phyloP scores from a whole-genome alignment of 352 stramenopile genomes.

The Phytophthora tentaculata region DNA sequence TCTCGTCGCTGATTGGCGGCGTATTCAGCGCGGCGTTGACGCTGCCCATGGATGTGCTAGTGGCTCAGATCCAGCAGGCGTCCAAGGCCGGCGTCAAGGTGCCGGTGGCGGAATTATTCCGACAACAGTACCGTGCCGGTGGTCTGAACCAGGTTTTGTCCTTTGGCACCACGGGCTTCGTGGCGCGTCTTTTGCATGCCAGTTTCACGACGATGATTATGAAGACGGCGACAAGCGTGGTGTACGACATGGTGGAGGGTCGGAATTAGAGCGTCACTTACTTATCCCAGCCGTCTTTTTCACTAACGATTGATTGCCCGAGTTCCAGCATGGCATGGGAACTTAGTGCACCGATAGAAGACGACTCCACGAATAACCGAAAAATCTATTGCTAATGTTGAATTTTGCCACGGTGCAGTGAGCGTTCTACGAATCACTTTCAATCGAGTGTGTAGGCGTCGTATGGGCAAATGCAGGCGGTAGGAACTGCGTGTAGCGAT shows the following conservation, averaged over 20 bases:
- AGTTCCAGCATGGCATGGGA: slow-evolving; percentile 15
- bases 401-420: slow-evolving; percentile 9
- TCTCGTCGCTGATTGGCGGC: slow-evolving; percentile 86
- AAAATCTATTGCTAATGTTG: slow-evolving; percentile 25
- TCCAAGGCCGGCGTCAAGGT: slow-evolving; percentile 89
- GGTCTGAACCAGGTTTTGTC: slow-evolving; percentile 79
- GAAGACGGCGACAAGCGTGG: slow-evolving; percentile 86
- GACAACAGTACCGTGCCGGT: slow-evolving; percentile 72
- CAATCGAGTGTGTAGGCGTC: slow-evolving; percentile 4
- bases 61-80: slow-evolving; percentile 93
- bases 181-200: slow-evolving; percentile 72
- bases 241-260: slow-evolving; percentile 82
- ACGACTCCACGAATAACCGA: slow-evolving; percentile 21
- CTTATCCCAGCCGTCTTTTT: slow-evolving; percentile 17
- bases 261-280: slow-evolving; percentile 28
- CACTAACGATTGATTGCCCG: slow-evolving; percentile 8
- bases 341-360: slow-evolving; percentile 31
- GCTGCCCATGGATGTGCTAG: slow-evolving; percentile 93
- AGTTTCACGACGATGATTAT: slow-evolving; percentile 93
- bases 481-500: slow-evolving; percentile 58
- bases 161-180: slow-evolving; percentile 87
- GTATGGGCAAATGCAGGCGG: slow-evolving; percentile 25
- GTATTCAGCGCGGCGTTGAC: slow-evolving; percentile 80
- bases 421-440: slow-evolving; percentile 13
- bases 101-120: slow-evolving; percentile 75